phyloP scores from a whole-genome alignment of 2,329 filamentous ascomycete genomes.

The Phyllosticta citrichinensis region DNA sequence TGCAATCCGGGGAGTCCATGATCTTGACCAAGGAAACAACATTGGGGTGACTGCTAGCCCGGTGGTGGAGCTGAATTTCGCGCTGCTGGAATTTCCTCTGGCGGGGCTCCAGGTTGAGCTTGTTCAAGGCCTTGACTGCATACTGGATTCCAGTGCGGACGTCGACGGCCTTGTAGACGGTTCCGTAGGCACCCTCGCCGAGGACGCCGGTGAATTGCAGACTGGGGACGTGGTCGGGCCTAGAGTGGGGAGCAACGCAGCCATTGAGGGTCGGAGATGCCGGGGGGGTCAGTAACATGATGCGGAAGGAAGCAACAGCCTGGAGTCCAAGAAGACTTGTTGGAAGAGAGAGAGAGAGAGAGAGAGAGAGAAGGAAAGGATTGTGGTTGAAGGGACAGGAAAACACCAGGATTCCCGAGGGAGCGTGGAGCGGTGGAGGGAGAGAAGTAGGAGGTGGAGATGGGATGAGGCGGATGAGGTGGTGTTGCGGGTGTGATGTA shows the following conservation, averaged over 20 bases:
- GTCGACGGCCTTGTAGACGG: slow-evolving; percentile 85
- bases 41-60: slow-evolving; percentile 80
- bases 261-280: slow-evolving; percentile 37
- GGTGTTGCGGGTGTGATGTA: background rate
- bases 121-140: slow-evolving; percentile 95
- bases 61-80: slow-evolving; percentile 85
- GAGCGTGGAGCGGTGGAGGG: background rate
- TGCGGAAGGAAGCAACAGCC: slow-evolving; percentile 19
- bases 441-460: background rate
- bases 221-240: slow-evolving; percentile 70
- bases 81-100: slow-evolving; percentile 85
- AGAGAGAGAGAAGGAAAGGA: background rate
- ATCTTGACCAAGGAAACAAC: slow-evolving; percentile 92
- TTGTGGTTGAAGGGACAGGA: slow-evolving; percentile 3
- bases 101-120: slow-evolving; percentile 77
- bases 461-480: background rate
- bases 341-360: background rate
- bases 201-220: slow-evolving; percentile 77
- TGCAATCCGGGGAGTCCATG: slow-evolving; percentile 82
- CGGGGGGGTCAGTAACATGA: slow-evolving; percentile 42
- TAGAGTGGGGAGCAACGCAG: slow-evolving; percentile 49
- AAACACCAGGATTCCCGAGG: slow-evolving; percentile 10
- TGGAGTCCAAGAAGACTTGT: slow-evolving; percentile 21
- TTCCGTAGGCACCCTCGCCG: slow-evolving; percentile 90
- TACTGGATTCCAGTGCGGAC: slow-evolving; percentile 72